phyloP scores from a whole-genome alignment of 805 yeast species.

The Ogataea philodendri region DNA sequence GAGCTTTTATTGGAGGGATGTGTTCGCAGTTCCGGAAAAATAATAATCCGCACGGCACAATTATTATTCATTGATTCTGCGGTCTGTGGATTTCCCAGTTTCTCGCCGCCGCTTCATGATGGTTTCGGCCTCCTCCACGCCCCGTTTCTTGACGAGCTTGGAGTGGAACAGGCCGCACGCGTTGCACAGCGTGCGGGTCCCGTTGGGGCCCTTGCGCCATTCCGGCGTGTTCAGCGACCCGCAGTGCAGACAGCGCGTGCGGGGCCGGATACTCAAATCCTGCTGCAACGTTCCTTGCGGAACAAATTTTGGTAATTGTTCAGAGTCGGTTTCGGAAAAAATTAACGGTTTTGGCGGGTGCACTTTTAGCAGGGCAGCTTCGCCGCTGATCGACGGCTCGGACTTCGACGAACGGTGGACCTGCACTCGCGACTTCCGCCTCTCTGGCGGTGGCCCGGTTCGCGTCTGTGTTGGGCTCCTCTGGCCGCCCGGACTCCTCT shows the following conservation, averaged over 20 bases:
- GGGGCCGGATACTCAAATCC: slow-evolving; percentile 34
- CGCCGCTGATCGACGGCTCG: slow-evolving; percentile 26
- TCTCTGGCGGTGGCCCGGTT: slow-evolving; percentile 1
- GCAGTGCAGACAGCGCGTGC: slow-evolving; percentile 61
- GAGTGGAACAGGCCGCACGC: slow-evolving; percentile 86
- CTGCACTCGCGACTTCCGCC: slow-evolving; percentile 3
- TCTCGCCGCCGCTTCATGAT: slow-evolving; percentile 33
- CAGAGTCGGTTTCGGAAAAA: slow-evolving; percentile 12
- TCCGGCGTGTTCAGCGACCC: slow-evolving; percentile 78
- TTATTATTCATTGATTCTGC: slow-evolving; percentile 26
- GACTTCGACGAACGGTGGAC: slow-evolving; percentile 20
- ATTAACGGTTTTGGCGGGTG: slow-evolving; percentile 32
- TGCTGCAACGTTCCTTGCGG: slow-evolving; percentile 37
- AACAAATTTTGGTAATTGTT: slow-evolving; percentile 17
- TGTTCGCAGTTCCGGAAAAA: slow-evolving; percentile 1
- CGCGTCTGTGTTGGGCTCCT: no score
- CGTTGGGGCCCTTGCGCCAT: slow-evolving; percentile 90
- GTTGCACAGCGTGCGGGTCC: slow-evolving; percentile 79
- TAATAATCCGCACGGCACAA: slow-evolving; percentile 10
- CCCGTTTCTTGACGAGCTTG: slow-evolving; percentile 53
- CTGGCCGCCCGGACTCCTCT: neutral
- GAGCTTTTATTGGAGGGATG: slow-evolving; percentile 11
- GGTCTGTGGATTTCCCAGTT: slow-evolving; percentile 31
- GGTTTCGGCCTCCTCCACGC: slow-evolving; percentile 40
- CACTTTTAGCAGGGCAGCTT: slow-evolving; percentile 30